Conservation (phyloP, 1,139 yeast genomes). For the Sugiyamaella sp. region DNA sequence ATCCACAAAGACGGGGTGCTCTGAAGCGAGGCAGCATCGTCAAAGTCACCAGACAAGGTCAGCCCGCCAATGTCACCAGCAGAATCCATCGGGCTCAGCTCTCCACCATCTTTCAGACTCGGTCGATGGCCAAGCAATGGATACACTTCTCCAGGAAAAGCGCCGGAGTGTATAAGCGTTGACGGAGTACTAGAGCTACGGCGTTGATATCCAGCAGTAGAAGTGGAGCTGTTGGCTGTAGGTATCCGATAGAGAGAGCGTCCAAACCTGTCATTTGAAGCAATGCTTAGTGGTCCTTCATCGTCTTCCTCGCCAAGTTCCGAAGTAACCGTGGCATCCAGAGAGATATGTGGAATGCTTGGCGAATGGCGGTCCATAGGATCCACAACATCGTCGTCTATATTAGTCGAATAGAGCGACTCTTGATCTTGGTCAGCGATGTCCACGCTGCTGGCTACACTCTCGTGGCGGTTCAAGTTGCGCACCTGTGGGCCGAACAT, state of each 20-base stretch:
- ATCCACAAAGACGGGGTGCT: slow-evolving; percentile 33
- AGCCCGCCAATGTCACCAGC: slow-evolving; percentile 29
- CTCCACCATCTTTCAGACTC: slow-evolving; percentile 24
- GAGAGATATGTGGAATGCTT: slow-evolving; percentile 1
- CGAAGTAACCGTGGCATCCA: neutral
- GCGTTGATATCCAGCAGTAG: slow-evolving; percentile 11
- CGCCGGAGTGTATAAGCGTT: slow-evolving; percentile 14
- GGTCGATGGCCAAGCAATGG: slow-evolving; percentile 25
- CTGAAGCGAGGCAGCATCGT: slow-evolving; percentile 30
- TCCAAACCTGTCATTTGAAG: slow-evolving; percentile 8
- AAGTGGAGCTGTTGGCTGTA: slow-evolving; percentile 12
- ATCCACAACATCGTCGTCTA: slow-evolving; percentile 17
- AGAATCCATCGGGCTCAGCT: slow-evolving; percentile 28
- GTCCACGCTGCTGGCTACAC: slow-evolving; percentile 28
- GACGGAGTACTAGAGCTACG: slow-evolving; percentile 21
- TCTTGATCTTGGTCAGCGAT: slow-evolving; percentile 26
- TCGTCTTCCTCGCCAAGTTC: slow-evolving; percentile 1
- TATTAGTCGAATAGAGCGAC: neutral
- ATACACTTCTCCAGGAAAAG: slow-evolving; percentile 22
- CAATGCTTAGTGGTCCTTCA: neutral
- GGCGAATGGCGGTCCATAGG: slow-evolving; percentile 13
- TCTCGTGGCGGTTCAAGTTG: slow-evolving; percentile 19
- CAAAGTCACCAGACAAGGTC: slow-evolving; percentile 22
- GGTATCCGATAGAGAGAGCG: slow-evolving; percentile 14
- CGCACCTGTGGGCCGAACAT: neutral